Percentiles rank a stretch among this genome's conserved stretches.
Conservation (phyloP, 108 stramenopile genomes). For the Schizochytrium sp. region DNA sequence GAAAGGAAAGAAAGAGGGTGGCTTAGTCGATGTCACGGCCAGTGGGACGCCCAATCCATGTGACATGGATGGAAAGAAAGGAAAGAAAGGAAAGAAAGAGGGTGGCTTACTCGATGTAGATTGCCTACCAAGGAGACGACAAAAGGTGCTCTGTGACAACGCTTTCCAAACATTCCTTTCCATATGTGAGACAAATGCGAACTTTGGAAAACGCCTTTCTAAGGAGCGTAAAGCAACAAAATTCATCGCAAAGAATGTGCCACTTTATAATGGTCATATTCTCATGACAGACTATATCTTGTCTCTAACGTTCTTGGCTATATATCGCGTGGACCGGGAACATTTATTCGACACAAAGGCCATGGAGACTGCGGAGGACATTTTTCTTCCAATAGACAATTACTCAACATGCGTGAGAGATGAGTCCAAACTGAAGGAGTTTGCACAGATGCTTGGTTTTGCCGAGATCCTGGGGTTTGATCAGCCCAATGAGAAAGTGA, state of each 20-base stretch:
- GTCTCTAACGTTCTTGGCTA: neutral
- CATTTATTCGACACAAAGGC: neutral
- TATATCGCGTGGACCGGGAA: constrained; percentile 4
- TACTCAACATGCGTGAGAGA: neutral
- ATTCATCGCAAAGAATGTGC: neutral
- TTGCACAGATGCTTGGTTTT: neutral
- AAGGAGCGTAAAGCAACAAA: neutral
- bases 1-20: neutral
- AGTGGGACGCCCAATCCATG: neutral
- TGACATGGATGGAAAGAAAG: neutral
- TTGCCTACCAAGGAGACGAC: constrained; percentile 2
- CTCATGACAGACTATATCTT: neutral
- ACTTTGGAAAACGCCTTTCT: neutral
- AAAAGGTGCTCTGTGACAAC: neutral
- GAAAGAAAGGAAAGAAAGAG: neutral
- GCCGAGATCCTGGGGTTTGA: neutral
- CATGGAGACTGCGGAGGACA: neutral
- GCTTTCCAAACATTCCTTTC: neutral
- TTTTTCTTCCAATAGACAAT: neutral
- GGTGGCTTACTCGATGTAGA: too few relatives aligned
- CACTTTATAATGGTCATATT: constrained; percentile 19
- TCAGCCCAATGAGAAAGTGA: neutral
- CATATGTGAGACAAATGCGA: neutral
- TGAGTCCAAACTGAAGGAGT: neutral
- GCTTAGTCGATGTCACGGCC: neutral